A percentile compares a stretch with the other conserved stretches of the same genome.
Conservation (phyloP, 306 rosid species). For the Fragaria nilgerrensis region DNA sequence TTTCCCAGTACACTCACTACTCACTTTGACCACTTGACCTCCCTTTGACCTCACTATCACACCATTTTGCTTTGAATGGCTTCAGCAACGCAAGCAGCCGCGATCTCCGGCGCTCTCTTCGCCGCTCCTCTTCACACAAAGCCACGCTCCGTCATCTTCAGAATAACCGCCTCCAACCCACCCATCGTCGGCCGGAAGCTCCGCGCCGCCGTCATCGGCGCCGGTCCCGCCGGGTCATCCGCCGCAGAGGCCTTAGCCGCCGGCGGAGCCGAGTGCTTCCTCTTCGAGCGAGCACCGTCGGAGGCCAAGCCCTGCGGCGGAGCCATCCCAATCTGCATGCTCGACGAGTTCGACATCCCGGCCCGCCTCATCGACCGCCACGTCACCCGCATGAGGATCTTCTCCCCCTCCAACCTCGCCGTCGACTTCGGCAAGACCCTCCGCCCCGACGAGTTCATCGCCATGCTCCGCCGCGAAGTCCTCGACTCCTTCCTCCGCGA, state of each 20-base stretch:
- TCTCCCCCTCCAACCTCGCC: slow-evolving; percentile 88
- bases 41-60: not conserved
- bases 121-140: slow-evolving; percentile 16
- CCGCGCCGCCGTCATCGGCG: slow-evolving; percentile 82
- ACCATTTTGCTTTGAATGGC: slow-evolving; percentile 23
- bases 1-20: not conserved
- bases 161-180: slow-evolving; percentile 29
- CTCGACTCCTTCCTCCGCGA: slow-evolving; percentile 85
- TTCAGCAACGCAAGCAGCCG: slow-evolving; percentile 22
- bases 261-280: slow-evolving; percentile 79
- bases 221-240: slow-evolving; percentile 91
- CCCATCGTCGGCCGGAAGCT: slow-evolving; percentile 69
- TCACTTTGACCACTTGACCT: not conserved
- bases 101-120: slow-evolving; percentile 10
- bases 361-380: slow-evolving; percentile 74
- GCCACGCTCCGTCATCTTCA: slow-evolving; percentile 14
- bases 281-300: slow-evolving; percentile 68
- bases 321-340: slow-evolving; percentile 95
- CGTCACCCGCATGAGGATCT: slow-evolving; percentile 63
- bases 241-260: slow-evolving; percentile 80
- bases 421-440: slow-evolving; percentile 85
- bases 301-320: slow-evolving; percentile 94
- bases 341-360: slow-evolving; percentile 78
- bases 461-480: slow-evolving; percentile 90
- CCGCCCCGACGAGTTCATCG: slow-evolving; percentile 69